phyloP scores from a whole-genome alignment of 2,329 filamentous ascomycete genomes.

The Tolypocladium album region DNA sequence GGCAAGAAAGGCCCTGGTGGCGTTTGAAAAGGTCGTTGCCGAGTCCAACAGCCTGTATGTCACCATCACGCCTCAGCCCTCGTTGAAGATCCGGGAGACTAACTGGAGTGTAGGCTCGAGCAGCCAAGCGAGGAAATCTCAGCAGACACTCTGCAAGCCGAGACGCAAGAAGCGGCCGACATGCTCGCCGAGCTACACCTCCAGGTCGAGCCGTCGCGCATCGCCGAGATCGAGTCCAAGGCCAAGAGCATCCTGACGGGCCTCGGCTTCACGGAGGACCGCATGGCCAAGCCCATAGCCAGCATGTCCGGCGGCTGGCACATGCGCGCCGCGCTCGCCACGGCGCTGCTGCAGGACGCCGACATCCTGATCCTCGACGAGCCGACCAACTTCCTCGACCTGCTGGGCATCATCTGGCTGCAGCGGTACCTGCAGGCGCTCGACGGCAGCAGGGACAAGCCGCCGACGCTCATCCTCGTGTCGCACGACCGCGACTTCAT shows the following conservation, averaged over 20 bases:
- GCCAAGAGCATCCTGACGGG: conserved; percentile 58
- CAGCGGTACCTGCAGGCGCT: conserved; percentile 58
- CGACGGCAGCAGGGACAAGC: conserved; percentile 33
- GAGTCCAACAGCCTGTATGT: conserved; percentile 42
- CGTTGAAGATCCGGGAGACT: not conserved
- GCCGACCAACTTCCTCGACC: conserved; percentile 77
- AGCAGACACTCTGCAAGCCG: conserved; percentile 43
- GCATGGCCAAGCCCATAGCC: conserved; percentile 47
- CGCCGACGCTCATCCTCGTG: conserved; percentile 63
- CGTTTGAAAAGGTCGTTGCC: conserved; percentile 55
- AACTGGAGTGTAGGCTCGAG: conserved; percentile 22
- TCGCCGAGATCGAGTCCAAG: conserved; percentile 52
- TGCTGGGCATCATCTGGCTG: conserved; percentile 77
- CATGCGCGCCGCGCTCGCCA: conserved; percentile 57
- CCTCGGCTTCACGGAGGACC: conserved; percentile 57
- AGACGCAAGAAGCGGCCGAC: conserved; percentile 60
- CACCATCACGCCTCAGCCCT: no score
- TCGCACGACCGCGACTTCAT: conserved; percentile 80
- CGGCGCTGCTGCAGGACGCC: conserved; percentile 57
- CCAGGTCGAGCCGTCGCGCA: conserved; percentile 53
- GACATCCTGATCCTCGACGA: conserved; percentile 79
- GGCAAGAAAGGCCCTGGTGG: conserved; percentile 63
- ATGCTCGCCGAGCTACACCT: conserved; percentile 59
- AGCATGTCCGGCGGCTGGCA: conserved; percentile 70
- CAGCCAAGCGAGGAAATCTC: conserved; percentile 47